A percentile compares a stretch with the other conserved stretches of the same genome.
These are phyloP conservation scores for Penicillium sp. DNA, from an alignment of 2,329 filamentous ascomycete genomes.

Conservation along the genomic window DNA sequence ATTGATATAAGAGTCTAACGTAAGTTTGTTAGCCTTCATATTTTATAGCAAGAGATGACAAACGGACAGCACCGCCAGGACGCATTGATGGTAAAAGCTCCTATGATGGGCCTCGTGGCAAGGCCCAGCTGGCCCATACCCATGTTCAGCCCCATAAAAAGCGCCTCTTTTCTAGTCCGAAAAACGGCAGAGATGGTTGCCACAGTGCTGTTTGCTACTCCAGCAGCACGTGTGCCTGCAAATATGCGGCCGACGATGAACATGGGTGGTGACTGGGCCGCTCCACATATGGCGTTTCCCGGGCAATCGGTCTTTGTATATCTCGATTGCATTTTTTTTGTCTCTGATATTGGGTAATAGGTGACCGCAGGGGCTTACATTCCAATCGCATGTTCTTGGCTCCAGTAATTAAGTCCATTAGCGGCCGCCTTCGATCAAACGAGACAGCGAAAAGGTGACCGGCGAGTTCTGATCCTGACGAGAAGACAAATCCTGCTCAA, in stretches of 20 bases:
- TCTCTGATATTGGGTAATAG: too few species aligned
- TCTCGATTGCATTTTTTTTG: too few species aligned
- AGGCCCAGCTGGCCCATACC: conserved; percentile 16
- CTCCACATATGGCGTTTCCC: conserved; percentile 32
- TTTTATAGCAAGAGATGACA: too few species aligned
- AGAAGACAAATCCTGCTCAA: too few species aligned
- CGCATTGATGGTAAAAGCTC: conserved; percentile 34
- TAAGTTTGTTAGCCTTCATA: neutral
- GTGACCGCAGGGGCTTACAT: too few species aligned
- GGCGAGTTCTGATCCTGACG: too few species aligned
- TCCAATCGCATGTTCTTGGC: too few species aligned
- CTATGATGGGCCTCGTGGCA: conserved; percentile 34
- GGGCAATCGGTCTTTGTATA: too few species aligned
- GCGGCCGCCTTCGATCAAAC: too few species aligned
- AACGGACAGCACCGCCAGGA: conserved; percentile 38
- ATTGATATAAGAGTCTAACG: conserved; percentile 39
- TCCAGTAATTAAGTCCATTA: too few species aligned
- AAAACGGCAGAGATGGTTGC: conserved; percentile 21
- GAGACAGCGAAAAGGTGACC: too few species aligned
- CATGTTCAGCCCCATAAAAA: conserved; percentile 22
- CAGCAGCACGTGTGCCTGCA: conserved; percentile 26
- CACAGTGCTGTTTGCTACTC: conserved; percentile 22
- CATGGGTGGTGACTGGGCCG: conserved; percentile 26
- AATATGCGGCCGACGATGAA: conserved; percentile 30
- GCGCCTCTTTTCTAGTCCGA: conserved; percentile 16